Evolutionary conservation across 257 asterid species (phyloP), one percentile per base, ranked within the genome.

Genomic region (Orobanche coerulescens): DNA sequence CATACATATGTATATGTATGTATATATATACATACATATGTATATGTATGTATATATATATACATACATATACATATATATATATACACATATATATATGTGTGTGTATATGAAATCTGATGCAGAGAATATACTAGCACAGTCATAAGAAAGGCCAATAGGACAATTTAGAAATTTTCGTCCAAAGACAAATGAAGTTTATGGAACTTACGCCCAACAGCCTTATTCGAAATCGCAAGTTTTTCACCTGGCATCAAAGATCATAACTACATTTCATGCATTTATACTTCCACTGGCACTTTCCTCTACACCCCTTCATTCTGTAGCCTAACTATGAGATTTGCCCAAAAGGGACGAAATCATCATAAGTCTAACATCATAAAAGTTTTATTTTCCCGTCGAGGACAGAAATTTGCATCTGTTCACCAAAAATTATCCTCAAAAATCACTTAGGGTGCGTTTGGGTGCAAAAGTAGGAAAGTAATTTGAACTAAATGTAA

Each of bases 21-120:
- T n/a, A n/a, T n/a, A n/a, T n/a, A n/a, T n/a, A n/a, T n/a, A n/a
- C n/a, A n/a, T n/a, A n/a, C n/a, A n/a, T n/a, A n/a, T n/a, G n/a
- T n/a, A n/a, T n/a, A n/a, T n/a, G n/a, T n/a, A n/a, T n/a, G n/a
- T n/a, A n/a, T n/a, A n/a, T n/a, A n/a, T n/a, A n/a, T n/a, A n/a
- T n/a, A n/a, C n/a, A n/a, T n/a, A n/a, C n/a, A n/a, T n/a, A n/a
- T n/a, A n/a, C n/a, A n/a, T n/a, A n/a, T n/a, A n/a, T n/a, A n/a
- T n/a, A n/a, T n/a, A n/a, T n/a, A n/a, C n/a, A n/a, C n/a, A n/a
- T n/a, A n/a, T n/a, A n/a, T n/a, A n/a, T n/a, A n/a, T n/a, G n/a
- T n/a, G n/a, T n/a, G n/a, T n/a, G n/a, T 26, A 46, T 52, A 18
- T 39, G n/a, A 57, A 47, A 40, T 52, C 8, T 44, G 60, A 46